These are phyloP conservation scores for Torulaspora pretoriensis DNA, from an alignment of 1,139 yeast species.

Conservation along the genomic window DNA sequence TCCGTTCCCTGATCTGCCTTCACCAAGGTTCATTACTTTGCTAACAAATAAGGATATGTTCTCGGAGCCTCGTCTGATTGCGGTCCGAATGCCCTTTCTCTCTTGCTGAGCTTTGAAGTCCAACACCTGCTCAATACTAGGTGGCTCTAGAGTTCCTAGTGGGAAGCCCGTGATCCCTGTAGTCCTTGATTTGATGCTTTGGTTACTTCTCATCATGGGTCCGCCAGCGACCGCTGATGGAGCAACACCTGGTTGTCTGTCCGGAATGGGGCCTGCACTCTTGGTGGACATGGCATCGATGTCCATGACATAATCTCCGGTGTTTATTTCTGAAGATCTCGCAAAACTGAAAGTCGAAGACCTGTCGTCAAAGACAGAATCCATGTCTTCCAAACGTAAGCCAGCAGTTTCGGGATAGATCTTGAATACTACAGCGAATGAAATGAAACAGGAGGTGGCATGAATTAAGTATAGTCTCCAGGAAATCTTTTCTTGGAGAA, in stretches of 20 bases:
- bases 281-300: conserved; percentile 18
- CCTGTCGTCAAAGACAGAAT: conserved; percentile 67
- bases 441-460: conserved; percentile 67
- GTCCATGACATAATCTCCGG: conserved; percentile 25
- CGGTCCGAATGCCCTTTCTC: conserved; percentile 14
- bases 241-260: conserved; percentile 32
- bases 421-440: conserved; percentile 63
- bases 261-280: conserved; percentile 34
- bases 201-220: conserved; percentile 15
- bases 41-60: conserved; percentile 18
- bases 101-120: conserved; percentile 17
- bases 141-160: conserved; percentile 20
- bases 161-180: conserved; percentile 11
- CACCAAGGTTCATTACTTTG: conserved; percentile 17
- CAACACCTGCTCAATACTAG: conserved; percentile 21
- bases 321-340: conserved; percentile 9
- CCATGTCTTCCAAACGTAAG: conserved; percentile 83
- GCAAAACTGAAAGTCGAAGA: conserved; percentile 39
- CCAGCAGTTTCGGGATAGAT: conserved; percentile 91
- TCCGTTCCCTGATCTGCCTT: conserved; percentile 9
- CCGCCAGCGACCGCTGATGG: conserved; percentile 7
- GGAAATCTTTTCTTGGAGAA: conserved; percentile 66
- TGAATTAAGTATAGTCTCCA: conserved; percentile 85
- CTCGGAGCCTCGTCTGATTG: conserved; percentile 25
- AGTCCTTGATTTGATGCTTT: conserved; percentile 16